Evolutionary conservation across 1,284 basidiomycete genomes (phyloP), one percentile per base, ranked within the genome.

Genomic region (Cryptococcus neoformans): DNA sequence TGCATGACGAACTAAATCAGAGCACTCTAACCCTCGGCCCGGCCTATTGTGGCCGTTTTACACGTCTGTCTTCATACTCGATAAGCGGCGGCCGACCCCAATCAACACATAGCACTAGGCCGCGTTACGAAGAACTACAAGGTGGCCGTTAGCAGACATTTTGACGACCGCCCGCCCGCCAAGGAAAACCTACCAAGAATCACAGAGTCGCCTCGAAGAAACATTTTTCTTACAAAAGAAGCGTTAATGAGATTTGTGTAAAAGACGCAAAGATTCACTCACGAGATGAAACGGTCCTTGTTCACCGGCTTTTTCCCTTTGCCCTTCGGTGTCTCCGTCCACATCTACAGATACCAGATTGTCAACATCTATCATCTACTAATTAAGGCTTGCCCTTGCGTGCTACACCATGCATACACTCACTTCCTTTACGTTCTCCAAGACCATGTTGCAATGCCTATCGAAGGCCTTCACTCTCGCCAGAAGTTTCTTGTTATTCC

Each of bases 391-490:
- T 44, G 10, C 10, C 21, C 21, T 12, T 36, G n/a, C 35, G 0
- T 11, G 16, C 14, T 11, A 41, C 38, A 3, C 50, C 5, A 36
- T 49, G 28, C 28, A 28, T 28, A 17, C 35, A 72, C 80, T 55
- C 72, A 85, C 92, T 87, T 96, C 93, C 79, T 96, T 97, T 55
- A 96, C 93, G 70, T 97, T 96, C 80, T 96, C 93, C 58, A 97
- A 82, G 3, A 91, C 96, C 95, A 99, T 98, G 76, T 99, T 99
- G 66, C 90, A 90, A 79, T 99, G 96, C 72, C 96, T 84, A 79
- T 99, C 96, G 78, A 99, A 99, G 0, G 96, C 96, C 79, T 99
- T 99, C 58, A 99, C 95, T 57, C 95, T 85, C 44, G 92, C 96
- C 58, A 99, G 83, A 37, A 99, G 82, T 79, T 99, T 99, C 81